Evolutionary conservation across 352 stramenopile species (phyloP).

Genomic region (Peronosclerospora sorghi): DNA sequence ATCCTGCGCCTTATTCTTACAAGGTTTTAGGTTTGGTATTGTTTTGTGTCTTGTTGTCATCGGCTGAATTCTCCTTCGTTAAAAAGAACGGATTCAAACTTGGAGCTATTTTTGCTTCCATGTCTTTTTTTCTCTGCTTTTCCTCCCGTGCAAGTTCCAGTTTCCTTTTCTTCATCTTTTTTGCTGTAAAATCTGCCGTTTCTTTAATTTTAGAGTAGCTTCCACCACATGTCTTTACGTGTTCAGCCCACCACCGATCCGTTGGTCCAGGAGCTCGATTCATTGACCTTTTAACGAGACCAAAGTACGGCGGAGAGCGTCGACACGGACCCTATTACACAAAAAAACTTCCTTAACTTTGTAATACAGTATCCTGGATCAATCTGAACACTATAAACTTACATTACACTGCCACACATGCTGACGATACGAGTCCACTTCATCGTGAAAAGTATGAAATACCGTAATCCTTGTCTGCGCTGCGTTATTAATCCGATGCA

Average conservation of each 20-base stretch:
- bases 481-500: constrained; percentile 63
- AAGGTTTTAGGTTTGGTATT: constrained; percentile 8
- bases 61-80: neutral
- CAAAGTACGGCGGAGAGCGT: constrained; percentile 55
- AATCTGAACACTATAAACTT: constrained; percentile 12
- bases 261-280: constrained; percentile 67
- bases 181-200: constrained; percentile 36
- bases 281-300: constrained; percentile 79
- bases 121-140: constrained; percentile 19
- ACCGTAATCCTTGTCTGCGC: constrained; percentile 72
- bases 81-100: constrained; percentile 25
- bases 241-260: constrained; percentile 65
- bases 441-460: constrained; percentile 85
- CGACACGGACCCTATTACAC: constrained; percentile 48
- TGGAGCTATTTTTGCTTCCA: constrained; percentile 8
- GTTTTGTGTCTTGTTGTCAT: neutral
- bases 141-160: constrained; percentile 12
- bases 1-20: constrained; percentile 13
- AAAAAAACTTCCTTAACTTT: neutral
- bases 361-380: neutral
- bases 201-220: constrained; percentile 68
- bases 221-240: constrained; percentile 54
- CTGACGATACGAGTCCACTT: constrained; percentile 77
- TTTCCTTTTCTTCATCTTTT: constrained; percentile 49
- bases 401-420: constrained; percentile 84